These are phyloP conservation scores for Lavandula angustifolia DNA, from an alignment of 257 asterid genomes.

Conservation along the genomic window DNA sequence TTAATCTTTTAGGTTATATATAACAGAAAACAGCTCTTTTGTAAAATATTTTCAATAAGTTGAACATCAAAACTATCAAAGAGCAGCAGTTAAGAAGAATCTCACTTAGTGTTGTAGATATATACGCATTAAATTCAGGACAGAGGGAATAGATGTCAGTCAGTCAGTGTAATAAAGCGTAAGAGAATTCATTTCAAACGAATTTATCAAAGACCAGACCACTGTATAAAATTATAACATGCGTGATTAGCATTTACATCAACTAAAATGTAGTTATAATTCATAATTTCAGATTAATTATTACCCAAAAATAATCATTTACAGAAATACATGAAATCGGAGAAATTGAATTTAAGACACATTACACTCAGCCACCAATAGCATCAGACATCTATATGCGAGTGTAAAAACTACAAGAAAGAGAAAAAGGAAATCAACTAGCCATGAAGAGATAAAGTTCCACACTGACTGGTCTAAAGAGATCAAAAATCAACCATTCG, in stretches of 20 bases:
- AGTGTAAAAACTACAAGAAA: background rate
- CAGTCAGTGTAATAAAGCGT: background rate
- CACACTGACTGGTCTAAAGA: conserved; percentile 8
- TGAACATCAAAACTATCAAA: background rate
- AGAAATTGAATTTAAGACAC: background rate
- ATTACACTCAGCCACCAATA: conserved; percentile 7
- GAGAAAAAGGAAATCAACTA: background rate
- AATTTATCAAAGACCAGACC: background rate
- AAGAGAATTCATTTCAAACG: background rate
- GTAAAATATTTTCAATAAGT: no score
- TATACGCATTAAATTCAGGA: background rate
- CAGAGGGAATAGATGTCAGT: background rate
- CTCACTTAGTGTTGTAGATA: background rate
- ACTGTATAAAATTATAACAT: background rate
- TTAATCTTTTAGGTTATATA: background rate
- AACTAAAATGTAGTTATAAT: no score
- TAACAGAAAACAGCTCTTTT: background rate
- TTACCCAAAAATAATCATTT: no score
- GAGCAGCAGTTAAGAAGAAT: background rate
- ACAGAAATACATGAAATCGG: background rate
- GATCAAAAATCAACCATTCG: conserved; percentile 9
- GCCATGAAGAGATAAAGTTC: background rate
- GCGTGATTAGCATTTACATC: background rate
- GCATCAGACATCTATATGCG: background rate
- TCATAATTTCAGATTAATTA: no score